These are phyloP conservation scores for Phytophthora cactorum DNA, from an alignment of 352 stramenopile genomes.

Conservation along the genomic window DNA sequence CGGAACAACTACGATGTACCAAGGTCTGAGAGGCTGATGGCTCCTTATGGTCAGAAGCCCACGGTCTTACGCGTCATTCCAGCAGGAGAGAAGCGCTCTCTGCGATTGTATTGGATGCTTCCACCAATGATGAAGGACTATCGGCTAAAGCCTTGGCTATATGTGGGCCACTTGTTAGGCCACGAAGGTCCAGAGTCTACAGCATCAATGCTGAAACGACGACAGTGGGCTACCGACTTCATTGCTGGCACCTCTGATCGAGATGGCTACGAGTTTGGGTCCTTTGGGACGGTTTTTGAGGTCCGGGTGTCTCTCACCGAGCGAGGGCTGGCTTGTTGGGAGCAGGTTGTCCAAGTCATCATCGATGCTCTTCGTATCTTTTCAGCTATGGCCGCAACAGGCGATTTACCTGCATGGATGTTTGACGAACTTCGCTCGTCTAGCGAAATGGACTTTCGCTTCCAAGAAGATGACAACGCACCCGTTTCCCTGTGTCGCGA, in stretches of 20 bases:
- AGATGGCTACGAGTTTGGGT: conserved; percentile 71
- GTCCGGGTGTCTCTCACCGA: conserved; percentile 57
- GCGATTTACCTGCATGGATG: conserved; percentile 47
- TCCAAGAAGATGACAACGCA: conserved; percentile 59
- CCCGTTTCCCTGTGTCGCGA: conserved; percentile 45
- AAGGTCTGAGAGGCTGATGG: conserved; percentile 7
- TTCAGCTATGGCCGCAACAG: background rate
- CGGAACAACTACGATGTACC: conserved; percentile 3
- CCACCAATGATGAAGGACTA: conserved; percentile 50
- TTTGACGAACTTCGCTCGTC: conserved; percentile 64
- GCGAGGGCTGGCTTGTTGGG: conserved; percentile 47
- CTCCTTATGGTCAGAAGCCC: conserved; percentile 45
- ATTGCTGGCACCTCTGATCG: conserved; percentile 52
- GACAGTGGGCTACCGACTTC: conserved; percentile 53
- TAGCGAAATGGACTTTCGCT: conserved; percentile 60
- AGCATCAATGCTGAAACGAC: conserved; percentile 45
- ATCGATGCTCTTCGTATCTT: conserved; percentile 54
- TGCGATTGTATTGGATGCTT: conserved; percentile 62
- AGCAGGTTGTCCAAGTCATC: conserved; percentile 51
- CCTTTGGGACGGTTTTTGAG: conserved; percentile 64
- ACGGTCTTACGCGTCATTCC: conserved; percentile 50
- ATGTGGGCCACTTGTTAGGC: conserved; percentile 55
- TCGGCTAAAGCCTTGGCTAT: conserved; percentile 60
- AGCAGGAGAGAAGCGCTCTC: conserved; percentile 48
- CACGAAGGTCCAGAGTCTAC: conserved; percentile 59